Percentiles rank a stretch among this genome's conserved stretches.
Conservation (phyloP, 2,329 filamentous ascomycete species). For the Cladophialophora carrionii region DNA sequence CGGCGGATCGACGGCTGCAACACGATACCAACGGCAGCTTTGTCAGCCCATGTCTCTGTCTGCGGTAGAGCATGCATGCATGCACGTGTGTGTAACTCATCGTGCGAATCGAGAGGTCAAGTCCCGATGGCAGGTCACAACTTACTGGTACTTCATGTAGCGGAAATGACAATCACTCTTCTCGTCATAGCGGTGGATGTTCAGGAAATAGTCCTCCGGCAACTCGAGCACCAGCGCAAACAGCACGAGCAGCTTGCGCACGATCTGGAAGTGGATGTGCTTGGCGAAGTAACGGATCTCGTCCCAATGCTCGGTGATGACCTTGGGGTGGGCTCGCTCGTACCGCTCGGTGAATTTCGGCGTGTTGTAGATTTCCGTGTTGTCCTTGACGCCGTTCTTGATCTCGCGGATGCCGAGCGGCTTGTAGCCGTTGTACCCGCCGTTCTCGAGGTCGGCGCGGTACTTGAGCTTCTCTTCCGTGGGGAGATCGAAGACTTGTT, state of each 20-base stretch:
- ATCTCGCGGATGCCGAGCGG: conserved; percentile 48
- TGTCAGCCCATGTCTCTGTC: not conserved
- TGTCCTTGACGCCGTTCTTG: conserved; percentile 49
- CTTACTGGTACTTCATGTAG: conserved; percentile 60
- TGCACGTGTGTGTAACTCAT: no score
- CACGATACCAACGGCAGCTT: not conserved
- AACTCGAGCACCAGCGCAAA: conserved; percentile 64
- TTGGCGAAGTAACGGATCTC: conserved; percentile 62
- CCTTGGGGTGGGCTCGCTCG: conserved; percentile 51
- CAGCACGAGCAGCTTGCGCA: conserved; percentile 59
- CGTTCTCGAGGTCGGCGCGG: conserved; percentile 54
- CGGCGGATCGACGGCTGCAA: conserved; percentile 47
- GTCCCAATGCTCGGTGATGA: conserved; percentile 55
- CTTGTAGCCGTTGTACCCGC: conserved; percentile 61
- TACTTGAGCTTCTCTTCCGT: conserved; percentile 64
- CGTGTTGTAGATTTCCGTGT: conserved; percentile 64
- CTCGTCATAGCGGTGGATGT: conserved; percentile 60
- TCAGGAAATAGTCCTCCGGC: conserved; percentile 59
- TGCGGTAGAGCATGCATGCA: no score
- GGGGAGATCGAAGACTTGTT: conserved; percentile 59
- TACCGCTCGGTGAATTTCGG: conserved; percentile 58
- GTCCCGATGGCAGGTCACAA: no score
- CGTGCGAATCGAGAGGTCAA: no score
- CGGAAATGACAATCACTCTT: conserved; percentile 62
- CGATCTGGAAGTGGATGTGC: conserved; percentile 58